Percentiles rank a stretch among this genome's conserved stretches.
phyloP scores from a whole-genome alignment of 1,284 basidiomycete genomes.

The Porodaedalea pini region DNA sequence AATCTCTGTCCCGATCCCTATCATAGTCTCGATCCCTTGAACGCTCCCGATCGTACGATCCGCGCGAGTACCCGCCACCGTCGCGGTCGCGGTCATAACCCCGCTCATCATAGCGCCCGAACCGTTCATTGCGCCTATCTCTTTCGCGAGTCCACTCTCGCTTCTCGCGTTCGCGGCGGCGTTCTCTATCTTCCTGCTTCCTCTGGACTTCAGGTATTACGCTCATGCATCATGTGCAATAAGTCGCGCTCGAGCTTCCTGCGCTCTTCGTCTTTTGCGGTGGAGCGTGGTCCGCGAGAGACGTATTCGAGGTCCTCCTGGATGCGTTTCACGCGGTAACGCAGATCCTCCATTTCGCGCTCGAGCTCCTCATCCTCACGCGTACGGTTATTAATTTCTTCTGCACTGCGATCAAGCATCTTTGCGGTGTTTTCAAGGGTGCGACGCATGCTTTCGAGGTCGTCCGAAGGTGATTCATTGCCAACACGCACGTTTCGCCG shows the following conservation, averaged over 20 bases:
- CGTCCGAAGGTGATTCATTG: slow-evolving; percentile 65
- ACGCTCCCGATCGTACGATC: slow-evolving; percentile 36
- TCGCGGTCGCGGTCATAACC: slow-evolving; percentile 28
- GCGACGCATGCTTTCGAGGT: slow-evolving; percentile 85
- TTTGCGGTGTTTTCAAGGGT: slow-evolving; percentile 80
- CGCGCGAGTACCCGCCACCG: slow-evolving; percentile 33
- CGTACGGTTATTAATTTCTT: slow-evolving; percentile 56
- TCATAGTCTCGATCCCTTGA: slow-evolving; percentile 36
- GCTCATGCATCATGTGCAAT: slow-evolving; percentile 84
- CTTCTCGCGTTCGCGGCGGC: slow-evolving; percentile 72
- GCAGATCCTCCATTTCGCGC: slow-evolving; percentile 85
- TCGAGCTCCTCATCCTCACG: slow-evolving; percentile 87
- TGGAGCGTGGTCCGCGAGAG: slow-evolving; percentile 71
- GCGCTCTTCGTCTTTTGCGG: slow-evolving; percentile 81
- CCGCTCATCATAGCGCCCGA: slow-evolving; percentile 61
- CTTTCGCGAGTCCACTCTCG: slow-evolving; percentile 77
- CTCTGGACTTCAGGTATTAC: slow-evolving; percentile 89
- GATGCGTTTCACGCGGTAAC: slow-evolving; percentile 82
- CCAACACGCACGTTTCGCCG: slow-evolving; percentile 78
- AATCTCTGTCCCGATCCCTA: slow-evolving; percentile 36
- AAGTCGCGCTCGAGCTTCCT: slow-evolving; percentile 89
- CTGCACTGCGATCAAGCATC: slow-evolving; percentile 74
- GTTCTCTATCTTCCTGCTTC: slow-evolving; percentile 78
- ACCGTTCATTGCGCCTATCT: slow-evolving; percentile 82
- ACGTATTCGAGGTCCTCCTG: slow-evolving; percentile 94